Evolutionary conservation across 2,329 filamentous ascomycete genomes (phyloP), one percentile per base, ranked within the genome.

Genomic region (Aspergillus quadrilineatus): DNA sequence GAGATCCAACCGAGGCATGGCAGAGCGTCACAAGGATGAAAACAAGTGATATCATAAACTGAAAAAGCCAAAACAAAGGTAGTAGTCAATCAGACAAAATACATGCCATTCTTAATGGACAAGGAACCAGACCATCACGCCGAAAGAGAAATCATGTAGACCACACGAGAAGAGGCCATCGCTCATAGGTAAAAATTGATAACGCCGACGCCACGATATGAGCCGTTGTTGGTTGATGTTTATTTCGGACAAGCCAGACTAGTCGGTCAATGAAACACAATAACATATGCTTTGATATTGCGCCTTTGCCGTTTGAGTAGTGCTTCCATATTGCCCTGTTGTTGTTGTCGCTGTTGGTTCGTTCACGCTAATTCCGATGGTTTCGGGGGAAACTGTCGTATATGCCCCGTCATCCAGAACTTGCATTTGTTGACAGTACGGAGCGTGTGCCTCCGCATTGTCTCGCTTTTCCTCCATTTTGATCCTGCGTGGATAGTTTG

Each of bases 351-450:
- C 65, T 2, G 70, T 72, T 4, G 73, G 69, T 56, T 70, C 66
- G 49, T 64, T 61, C 56, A 75, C 73, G 45, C 73, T 66, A 50
- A 76, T 68, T 29, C 67, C 55, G 48, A 73, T 63, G 22, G 65
- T 63, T n/a, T 65, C 59, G 14, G 62, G 65, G 3, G 65, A 65
- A 15, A 70, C 62, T 29, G 68, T 59, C 8, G 58, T 56, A 12
- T 82, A 67, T 7, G 69, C 63, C 30, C 81, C 80, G 60, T 85
- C 75, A 47, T 80, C 71, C 53, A 84, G 72, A 10, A 89, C 77
- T 59, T 82, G 76, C 79, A 87, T 87, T 66, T 87, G 82, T 64
- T 87, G 79, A 65, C 86, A 89, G 68, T 87, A 88, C 1, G 85
- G 82, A 50, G 76, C 65, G 9, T 65, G 60, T 6, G 73, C 68